A percentile compares a stretch with the other conserved stretches of the same genome.
phyloP scores from a whole-genome alignment of 176 grass and related monocot species.

The Oryza longistaminata region DNA sequence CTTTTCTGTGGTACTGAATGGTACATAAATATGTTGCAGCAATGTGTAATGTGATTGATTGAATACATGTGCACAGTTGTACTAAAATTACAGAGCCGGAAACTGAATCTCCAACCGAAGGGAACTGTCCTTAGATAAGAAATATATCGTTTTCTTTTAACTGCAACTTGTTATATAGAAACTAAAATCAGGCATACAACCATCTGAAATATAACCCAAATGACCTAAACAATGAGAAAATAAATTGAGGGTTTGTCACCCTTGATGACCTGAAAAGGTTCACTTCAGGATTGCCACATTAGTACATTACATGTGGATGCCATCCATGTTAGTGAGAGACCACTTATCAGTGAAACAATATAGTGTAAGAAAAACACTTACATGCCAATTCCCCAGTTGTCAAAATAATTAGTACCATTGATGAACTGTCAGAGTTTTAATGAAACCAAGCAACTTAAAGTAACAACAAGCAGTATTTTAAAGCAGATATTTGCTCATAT shows the following conservation, averaged over 20 bases:
- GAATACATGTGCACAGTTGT: conserved; percentile 1
- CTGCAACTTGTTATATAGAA: neutral
- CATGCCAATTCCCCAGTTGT: neutral
- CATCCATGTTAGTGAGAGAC: neutral
- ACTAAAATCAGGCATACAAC: neutral
- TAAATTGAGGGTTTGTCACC: neutral
- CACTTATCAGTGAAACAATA: neutral
- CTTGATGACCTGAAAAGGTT: neutral
- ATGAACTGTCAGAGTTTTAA: neutral
- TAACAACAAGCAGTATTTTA: neutral
- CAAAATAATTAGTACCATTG: neutral
- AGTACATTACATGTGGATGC: neutral
- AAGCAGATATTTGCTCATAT: neutral
- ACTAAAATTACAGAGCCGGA: neutral
- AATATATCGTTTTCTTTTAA: neutral
- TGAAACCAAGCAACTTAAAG: no score
- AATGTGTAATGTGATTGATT: conserved; percentile 17
- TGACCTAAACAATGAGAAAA: no score
- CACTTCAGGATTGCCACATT: neutral
- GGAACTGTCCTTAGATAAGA: neutral
- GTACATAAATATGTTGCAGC: conserved; percentile 17
- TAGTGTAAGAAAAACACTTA: neutral
- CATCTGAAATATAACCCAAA: neutral
- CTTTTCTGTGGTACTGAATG: neutral
- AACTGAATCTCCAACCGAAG: neutral